Evolutionary conservation across 2,329 filamentous ascomycete species (phyloP), one percentile per base, ranked within the genome.

Genomic region (Paecilomyces sp.): DNA sequence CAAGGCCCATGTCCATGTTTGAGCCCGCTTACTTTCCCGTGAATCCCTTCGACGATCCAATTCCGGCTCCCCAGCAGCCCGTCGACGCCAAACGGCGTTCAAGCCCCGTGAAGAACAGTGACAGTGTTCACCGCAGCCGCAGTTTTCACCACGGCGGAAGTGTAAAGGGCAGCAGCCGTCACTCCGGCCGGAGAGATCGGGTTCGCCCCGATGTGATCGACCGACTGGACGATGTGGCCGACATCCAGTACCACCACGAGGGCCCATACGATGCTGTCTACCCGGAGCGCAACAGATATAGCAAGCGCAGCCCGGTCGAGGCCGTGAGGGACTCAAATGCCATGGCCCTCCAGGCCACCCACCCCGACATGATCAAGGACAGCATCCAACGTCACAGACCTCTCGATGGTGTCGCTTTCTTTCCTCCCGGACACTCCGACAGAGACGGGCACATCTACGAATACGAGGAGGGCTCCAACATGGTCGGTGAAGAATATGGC

Each of bases 251-350:
- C 74, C 93, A 97, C 73, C 93, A 97, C 68, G 90, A 88, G 64
- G 92, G 93, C 0, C 93, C 93, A 0, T 97, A 90, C 67, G 93
- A 97, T 71, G 91, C 92, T 9, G 88, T 90, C 1, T 81, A 91
- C 57, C 80, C 88, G 1, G 85, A 89, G 12, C 84, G 90, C 55
- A 97, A 97, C 76, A 80, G 77, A 3, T 80, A 85, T 67, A 81
- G 79, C 66, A 77, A 80, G 58, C 76, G 72, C 60, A 87, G 90
- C 2, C 92, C 93, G 0, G 77, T 97, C 7, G 91, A 89, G 30
- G 93, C 92, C 1, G 83, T 96, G 4, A 79, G 80, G 59, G 81
- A 84, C 2, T 87, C 86, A 51, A 96, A 94, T 74, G 79, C 82
- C 58, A 89, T 91, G 72, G 90, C 92, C 0, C 74, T 97, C 56